phyloP scores from a whole-genome alignment of 2,329 filamentous ascomycete species.

The Cytospora paraplurivora region DNA sequence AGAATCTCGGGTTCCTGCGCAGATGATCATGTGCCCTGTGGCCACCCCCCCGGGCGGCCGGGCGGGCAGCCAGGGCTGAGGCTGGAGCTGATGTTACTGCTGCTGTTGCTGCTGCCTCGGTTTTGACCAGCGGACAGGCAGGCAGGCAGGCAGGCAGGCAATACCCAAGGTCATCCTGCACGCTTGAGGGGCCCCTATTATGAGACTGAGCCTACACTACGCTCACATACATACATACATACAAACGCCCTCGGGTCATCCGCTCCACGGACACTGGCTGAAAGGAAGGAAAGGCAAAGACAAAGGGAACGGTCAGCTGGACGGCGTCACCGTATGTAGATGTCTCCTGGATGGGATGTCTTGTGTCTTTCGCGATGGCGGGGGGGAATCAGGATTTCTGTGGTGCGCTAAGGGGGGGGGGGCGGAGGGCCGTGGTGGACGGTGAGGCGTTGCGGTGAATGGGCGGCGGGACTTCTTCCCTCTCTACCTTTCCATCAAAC shows the following conservation, averaged over 20 bases:
- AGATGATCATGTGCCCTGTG: conserved; percentile 34
- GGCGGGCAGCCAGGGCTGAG: no score
- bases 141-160: neutral
- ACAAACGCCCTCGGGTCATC: no score
- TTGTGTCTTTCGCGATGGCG: neutral
- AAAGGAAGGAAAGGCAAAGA: no score
- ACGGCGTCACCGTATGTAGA: neutral
- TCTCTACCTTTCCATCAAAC: neutral
- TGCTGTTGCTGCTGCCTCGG: neutral
- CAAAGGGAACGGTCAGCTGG: conserved; percentile 12
- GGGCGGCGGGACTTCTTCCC: neutral
- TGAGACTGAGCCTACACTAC: no score
- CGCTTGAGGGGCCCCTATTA: neutral
- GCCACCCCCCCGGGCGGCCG: neutral
- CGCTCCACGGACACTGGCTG: no score
- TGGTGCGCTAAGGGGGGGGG: neutral
- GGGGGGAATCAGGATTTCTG: conserved; percentile 15
- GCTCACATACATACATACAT: no score
- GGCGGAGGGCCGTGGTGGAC: conserved; percentile 12
- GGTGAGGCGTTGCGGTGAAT: conserved; percentile 11
- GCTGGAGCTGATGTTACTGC: no score
- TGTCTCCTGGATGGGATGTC: neutral
- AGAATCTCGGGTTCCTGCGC: conserved; percentile 38
- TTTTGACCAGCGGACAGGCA: no score
- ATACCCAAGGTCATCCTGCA: neutral